Percentiles rank a stretch among this genome's conserved stretches.
Conservation (phyloP, 192 early-diverging fungal genomes). For the Umbelopsis sp. region DNA sequence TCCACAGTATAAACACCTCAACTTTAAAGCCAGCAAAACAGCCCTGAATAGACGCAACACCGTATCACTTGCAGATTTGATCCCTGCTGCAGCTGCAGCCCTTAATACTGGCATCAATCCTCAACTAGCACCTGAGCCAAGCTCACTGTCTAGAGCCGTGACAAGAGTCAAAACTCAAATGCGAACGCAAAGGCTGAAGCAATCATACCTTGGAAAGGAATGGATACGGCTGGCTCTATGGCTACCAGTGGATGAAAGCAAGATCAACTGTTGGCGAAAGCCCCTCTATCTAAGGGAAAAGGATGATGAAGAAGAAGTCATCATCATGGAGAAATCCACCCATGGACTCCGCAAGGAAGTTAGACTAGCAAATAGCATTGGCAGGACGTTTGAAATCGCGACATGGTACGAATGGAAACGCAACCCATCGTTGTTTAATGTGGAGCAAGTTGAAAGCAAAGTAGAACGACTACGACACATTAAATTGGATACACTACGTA, state of each 20-base stretch:
- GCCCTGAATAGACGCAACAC: slow-evolving; percentile 18
- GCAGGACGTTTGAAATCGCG: slow-evolving; percentile 33
- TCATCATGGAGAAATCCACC: background rate
- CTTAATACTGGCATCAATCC: background rate
- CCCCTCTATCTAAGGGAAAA: background rate
- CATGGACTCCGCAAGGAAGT: slow-evolving; percentile 1
- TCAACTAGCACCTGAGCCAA: slow-evolving; percentile 1
- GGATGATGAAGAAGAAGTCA: slow-evolving; percentile 1
- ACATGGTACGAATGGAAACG: slow-evolving; percentile 38
- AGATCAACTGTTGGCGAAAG: slow-evolving; percentile 21
- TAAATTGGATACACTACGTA: background rate
- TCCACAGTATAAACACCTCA: background rate
- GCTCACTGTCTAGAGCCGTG: slow-evolving; percentile 27
- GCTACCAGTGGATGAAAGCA: slow-evolving; percentile 25
- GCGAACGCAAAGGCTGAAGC: slow-evolving; percentile 31
- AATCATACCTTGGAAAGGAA: slow-evolving; percentile 30
- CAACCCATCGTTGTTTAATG: slow-evolving; percentile 13
- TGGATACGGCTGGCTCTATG: slow-evolving; percentile 37
- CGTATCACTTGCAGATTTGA: slow-evolving; percentile 26
- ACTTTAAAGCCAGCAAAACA: background rate
- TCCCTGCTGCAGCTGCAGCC: slow-evolving; percentile 31
- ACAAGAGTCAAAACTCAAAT: slow-evolving; percentile 30
- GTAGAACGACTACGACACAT: slow-evolving; percentile 29
- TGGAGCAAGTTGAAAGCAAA: slow-evolving; percentile 26
- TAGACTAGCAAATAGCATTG: background rate